Evolutionary conservation across 208 protist genomes (phyloP).

Genomic region (Kentomonas sorsogonicus): DNA sequence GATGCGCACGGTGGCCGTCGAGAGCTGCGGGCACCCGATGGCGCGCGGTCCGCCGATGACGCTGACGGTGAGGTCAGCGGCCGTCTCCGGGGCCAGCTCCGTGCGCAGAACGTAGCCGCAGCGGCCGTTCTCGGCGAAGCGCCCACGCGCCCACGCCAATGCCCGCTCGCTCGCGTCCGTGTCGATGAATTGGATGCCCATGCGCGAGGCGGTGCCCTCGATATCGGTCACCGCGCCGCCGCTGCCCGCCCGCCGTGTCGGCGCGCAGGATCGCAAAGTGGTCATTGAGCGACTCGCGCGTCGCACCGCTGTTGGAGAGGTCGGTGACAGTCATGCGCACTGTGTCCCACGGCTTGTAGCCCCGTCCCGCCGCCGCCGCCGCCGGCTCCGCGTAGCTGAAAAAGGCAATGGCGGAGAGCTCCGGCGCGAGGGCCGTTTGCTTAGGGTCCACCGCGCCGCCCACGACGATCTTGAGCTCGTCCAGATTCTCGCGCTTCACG

Average conservation of each 20-base stretch:
- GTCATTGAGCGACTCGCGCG: conserved; percentile 35
- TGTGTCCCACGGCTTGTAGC: conserved; percentile 65
- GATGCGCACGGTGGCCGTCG: conserved; percentile 29
- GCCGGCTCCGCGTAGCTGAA: conserved; percentile 54
- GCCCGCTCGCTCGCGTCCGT: conserved; percentile 40
- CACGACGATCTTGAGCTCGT: conserved; percentile 82
- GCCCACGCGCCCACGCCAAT: conserved; percentile 55
- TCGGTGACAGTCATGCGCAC: conserved; percentile 20
- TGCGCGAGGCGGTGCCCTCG: conserved; percentile 33
- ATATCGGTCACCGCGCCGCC: conserved; percentile 15
- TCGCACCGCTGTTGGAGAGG: conserved; percentile 20
- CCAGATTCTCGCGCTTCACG: conserved; percentile 75
- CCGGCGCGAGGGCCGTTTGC: conserved; percentile 42
- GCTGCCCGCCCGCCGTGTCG: conserved; percentile 18
- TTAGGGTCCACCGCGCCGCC: conserved; percentile 67
- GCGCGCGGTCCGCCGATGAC: conserved; percentile 70
- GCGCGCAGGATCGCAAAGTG: conserved; percentile 68
- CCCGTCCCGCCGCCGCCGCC: not conserved
- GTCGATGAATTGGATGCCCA: conserved; percentile 78
- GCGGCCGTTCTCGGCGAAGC: conserved; percentile 77
- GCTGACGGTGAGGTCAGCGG: conserved; percentile 41
- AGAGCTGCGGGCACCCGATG: conserved; percentile 40
- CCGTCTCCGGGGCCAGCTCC: conserved; percentile 33
- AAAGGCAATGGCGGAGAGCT: conserved; percentile 70
- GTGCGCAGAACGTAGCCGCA: conserved; percentile 84